Evolutionary conservation across 192 early-diverging fungal genomes (phyloP), one percentile per base, ranked within the genome.

Genomic region (Coemansia erecta): DNA sequence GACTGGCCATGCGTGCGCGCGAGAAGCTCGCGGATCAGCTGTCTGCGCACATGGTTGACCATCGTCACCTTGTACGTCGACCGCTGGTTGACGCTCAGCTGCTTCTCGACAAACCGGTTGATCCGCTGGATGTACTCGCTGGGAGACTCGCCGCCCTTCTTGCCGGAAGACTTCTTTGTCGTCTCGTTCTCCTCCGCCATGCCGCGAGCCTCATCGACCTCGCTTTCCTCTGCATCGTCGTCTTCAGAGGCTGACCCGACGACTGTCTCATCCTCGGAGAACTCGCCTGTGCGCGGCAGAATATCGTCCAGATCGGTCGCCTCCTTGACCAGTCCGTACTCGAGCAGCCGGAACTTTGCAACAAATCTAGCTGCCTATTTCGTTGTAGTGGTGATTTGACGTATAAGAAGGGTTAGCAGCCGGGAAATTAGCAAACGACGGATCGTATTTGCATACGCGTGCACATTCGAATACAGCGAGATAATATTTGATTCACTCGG

Each of bases 271-370:
- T 83, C 83, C 42, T 81, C 83, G 61, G 85, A 68, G 17, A 72
- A 48, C 54, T 53, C 73, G 72, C 7, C 68, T 50, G 60, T 66
- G 58, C 35, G 68, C 63, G 50, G 80, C 65, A 61, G 51, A 66
- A 84, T 7, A 11, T 87, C 83, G 55, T 97, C 95, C 19, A 98
- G 61, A n/a, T 80, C 85, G 37, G 83, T 85, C 14, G 95, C 92
- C 58, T 97, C 91, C 37, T 86, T 82, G 37, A 97, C 65, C 53
- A 97, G 68, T 41, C 97, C 97, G 43, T 87, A 85, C 64, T 93
- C 87, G 10, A 99, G 70, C 67, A 99, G 82, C 41, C 73, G 81
- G 7, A 97, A 73, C 81, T 97, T 97, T 8, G 91, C 86, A 28
- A 77, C 68, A 65, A 82, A 90, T 61, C 86, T 67, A 8, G 55